Evolutionary conservation across 163 green algal species (phyloP).

Genomic region (Chlorella variabilis): DNA sequence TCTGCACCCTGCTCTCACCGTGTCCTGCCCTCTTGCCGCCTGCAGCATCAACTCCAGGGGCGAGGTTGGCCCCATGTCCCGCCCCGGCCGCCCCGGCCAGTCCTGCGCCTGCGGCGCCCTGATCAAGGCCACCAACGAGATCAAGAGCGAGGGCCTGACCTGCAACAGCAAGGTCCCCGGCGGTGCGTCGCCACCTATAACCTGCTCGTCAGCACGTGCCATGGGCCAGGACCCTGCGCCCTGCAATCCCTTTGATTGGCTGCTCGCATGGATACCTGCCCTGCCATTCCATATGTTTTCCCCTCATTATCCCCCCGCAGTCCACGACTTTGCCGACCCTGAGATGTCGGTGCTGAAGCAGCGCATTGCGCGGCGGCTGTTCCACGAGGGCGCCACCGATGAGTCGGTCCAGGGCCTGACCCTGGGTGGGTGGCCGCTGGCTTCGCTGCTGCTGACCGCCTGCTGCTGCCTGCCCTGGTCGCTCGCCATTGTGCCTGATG

Average conservation of each 20-base stretch:
- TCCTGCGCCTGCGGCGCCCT: constrained; percentile 86
- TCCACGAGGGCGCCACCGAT: constrained; percentile 63
- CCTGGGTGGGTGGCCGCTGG: constrained; percentile 43
- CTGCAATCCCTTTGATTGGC: too few species aligned
- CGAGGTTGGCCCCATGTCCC: constrained; percentile 74
- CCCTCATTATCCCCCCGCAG: constrained; percentile 14
- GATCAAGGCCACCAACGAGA: constrained; percentile 51
- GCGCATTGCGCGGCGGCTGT: constrained; percentile 75
- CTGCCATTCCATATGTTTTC: not conserved
- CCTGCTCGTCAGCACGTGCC: too few species aligned
- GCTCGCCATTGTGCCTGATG: too few species aligned
- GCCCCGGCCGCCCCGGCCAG: constrained; percentile 67
- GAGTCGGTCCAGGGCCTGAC: constrained; percentile 50
- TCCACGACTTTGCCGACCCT: constrained; percentile 83
- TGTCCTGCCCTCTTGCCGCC: not conserved
- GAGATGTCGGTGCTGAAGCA: constrained; percentile 93
- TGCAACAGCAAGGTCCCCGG: constrained; percentile 56
- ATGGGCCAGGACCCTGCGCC: too few species aligned
- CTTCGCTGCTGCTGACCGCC: too few species aligned
- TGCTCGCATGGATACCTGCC: too few species aligned
- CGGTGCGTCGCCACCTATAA: not conserved
- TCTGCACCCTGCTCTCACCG: not conserved
- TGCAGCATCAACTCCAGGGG: constrained; percentile 76
- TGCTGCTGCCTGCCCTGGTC: too few species aligned
- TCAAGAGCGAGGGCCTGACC: constrained; percentile 61